Base-by-base conservation (phyloP, 352 stramenopile genomes). In the Globisporangium uncinulatum region DNA sequence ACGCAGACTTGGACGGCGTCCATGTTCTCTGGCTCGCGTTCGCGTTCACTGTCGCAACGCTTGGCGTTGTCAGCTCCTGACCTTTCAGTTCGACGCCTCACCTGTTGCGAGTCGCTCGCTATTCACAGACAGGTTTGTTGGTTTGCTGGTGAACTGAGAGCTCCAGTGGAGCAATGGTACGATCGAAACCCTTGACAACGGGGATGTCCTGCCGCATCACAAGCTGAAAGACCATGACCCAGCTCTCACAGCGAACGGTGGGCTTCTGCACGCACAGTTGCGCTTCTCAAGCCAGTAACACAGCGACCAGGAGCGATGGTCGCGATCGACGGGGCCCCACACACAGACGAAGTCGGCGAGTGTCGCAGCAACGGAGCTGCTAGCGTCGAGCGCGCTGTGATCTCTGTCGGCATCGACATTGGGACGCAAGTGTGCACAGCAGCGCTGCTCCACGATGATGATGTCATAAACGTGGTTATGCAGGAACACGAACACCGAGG, bases 1-100 rank as follows among this genome's bases (percentile, higher is more conserved):
- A 94, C 83, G 46, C 83, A 87, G 0, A 93, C 84, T 36, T 87
- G 75, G 48, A 91, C 81, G 8, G 75, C 70, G 57, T 92, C 81
- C 49, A 77, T 64, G 32, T 73, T 70, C 17, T 79, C 71, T 0
- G n/a, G 49, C 11, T 66, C 61, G 36, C 73, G 67, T 47, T 66
- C 61, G 36, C 73, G 67, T 47, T 21, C 20, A 24, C 67, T 56
- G 6, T 61, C 59, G 8, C 49, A 36, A 20, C 31, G 17, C 29
- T 36, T 21, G n/a, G 14, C 20, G 19, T 8, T 11, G 10, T 17
- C 42, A 29, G 10, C 15, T 13, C 10, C 39, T n/a, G 15, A 44
- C 39, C 39, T 44, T 44, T 44, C 39, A 39, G 34, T 39, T 39
- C 6, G 34, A n/a, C 39, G 39, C 39, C n/a, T n/a, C 39, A 17